Conservation (phyloP, 495 filamentous ascomycete genomes). For the Aspergillus heteromorphus region DNA sequence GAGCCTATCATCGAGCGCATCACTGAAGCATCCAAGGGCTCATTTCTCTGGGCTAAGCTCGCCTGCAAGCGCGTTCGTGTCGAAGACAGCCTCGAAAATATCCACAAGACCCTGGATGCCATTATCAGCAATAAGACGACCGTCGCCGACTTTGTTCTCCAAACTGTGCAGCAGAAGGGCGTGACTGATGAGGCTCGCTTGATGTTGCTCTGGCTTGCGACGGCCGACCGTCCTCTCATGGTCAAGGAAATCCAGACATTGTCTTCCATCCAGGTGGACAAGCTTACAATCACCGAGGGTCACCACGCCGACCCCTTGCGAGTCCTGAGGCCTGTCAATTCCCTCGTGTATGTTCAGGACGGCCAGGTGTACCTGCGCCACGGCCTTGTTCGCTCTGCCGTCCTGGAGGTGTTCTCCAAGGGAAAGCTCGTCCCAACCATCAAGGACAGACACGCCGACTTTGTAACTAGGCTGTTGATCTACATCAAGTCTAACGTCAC, state of each 20-base stretch:
- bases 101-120: slow-evolving; percentile 26
- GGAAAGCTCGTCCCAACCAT: slow-evolving; percentile 30
- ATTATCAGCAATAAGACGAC: slow-evolving; percentile 22
- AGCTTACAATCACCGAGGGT: slow-evolving; percentile 22
- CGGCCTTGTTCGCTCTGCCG: slow-evolving; percentile 27
- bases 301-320: slow-evolving; percentile 20
- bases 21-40: slow-evolving; percentile 28
- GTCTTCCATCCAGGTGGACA: slow-evolving; percentile 27
- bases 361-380: slow-evolving; percentile 34
- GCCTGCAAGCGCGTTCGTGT: slow-evolving; percentile 26
- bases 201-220: slow-evolving; percentile 36
- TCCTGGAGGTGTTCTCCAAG: slow-evolving; percentile 28
- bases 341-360: slow-evolving; percentile 28
- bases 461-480: slow-evolving; percentile 27
- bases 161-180: slow-evolving; percentile 14
- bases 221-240: slow-evolving; percentile 29
- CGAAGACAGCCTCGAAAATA: slow-evolving; percentile 18
- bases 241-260: slow-evolving; percentile 25
- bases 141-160: slow-evolving; percentile 25
- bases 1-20: slow-evolving; percentile 29
- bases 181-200: slow-evolving; percentile 25
- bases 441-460: slow-evolving; percentile 34
- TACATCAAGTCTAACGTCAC: slow-evolving; percentile 29
- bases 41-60: slow-evolving; percentile 38
- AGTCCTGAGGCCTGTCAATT: slow-evolving; percentile 23